Percentiles rank a stretch among this genome's conserved stretches.
phyloP scores from a whole-genome alignment of 306 rosid species.

The Pyrus communis region DNA sequence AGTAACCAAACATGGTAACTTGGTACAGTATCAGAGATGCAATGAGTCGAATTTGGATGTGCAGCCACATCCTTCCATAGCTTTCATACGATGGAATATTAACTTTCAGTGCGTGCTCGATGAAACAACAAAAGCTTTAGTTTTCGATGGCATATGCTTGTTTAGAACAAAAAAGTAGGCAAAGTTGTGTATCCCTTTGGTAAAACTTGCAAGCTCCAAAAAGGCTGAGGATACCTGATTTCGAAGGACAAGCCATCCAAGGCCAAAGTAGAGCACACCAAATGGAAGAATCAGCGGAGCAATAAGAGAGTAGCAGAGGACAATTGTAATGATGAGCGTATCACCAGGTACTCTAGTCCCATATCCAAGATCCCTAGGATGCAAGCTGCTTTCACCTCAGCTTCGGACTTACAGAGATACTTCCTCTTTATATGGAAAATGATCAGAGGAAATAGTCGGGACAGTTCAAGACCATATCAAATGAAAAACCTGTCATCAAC shows the following conservation, averaged over 20 bases:
- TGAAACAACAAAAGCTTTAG: not conserved
- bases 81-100: conserved; percentile 82
- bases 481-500: conserved; percentile 60
- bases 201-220: not conserved
- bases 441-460: conserved; percentile 82
- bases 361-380: conserved; percentile 74
- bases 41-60: conserved; percentile 50
- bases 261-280: conserved; percentile 70
- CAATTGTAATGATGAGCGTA: conserved; percentile 66
- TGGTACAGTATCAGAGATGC: conserved; percentile 75
- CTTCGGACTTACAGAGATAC: conserved; percentile 77
- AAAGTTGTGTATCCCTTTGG: not conserved
- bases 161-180: too few species aligned
- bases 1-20: conserved; percentile 79
- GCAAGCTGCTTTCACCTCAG: conserved; percentile 73
- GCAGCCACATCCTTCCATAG: conserved; percentile 93
- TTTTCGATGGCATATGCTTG: not conserved
- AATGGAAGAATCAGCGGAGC: conserved; percentile 81
- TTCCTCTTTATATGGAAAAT: conserved; percentile 81
- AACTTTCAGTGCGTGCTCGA: conserved; percentile 73
- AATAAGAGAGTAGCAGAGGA: conserved; percentile 77
- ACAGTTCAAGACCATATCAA: conserved; percentile 86
- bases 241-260: conserved; percentile 87
- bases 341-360: conserved; percentile 79
- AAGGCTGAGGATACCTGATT: conserved; percentile 59